Conservation (phyloP, 495 filamentous ascomycete species). For the Xylaria longipes region DNA sequence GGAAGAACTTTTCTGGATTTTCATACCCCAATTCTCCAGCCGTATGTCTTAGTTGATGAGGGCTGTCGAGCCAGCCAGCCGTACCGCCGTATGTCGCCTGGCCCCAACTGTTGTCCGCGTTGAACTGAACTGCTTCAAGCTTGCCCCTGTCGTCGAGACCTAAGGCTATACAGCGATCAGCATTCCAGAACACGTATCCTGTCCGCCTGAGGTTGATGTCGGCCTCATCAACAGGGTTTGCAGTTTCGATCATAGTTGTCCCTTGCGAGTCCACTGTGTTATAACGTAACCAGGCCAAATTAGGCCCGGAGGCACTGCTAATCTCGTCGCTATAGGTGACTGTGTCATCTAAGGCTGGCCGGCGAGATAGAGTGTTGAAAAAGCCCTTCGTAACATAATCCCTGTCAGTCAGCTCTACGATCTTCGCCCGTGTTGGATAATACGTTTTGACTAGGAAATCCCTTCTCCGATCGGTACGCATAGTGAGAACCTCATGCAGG, state of each 20-base stretch:
- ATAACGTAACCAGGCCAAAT: background rate
- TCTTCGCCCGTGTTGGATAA: background rate
- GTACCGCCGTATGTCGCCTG: background rate
- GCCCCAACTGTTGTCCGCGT: background rate
- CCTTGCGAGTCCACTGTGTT: background rate
- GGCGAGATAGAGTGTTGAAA: background rate
- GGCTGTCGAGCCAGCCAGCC: background rate
- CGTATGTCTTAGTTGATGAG: background rate
- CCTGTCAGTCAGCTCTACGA: background rate
- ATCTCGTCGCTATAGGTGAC: background rate
- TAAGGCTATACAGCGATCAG: background rate
- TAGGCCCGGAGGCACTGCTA: background rate
- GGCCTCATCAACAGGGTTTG: background rate
- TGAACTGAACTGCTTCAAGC: background rate
- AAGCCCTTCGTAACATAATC: background rate
- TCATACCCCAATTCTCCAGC: background rate
- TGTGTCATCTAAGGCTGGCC: background rate
- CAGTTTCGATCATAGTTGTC: background rate
- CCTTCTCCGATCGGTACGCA: slow-evolving; percentile 1
- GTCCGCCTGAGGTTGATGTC: background rate
- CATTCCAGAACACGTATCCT: slow-evolving; percentile 13
- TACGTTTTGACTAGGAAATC: slow-evolving; percentile 3
- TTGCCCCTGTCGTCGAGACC: background rate
- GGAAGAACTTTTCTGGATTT: background rate
- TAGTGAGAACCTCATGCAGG: background rate